Percentiles rank a stretch among this genome's conserved stretches.
Evolutionary conservation across 1,139 yeast genomes (phyloP).

Genomic region (Debaryomyces nepalensis): DNA sequence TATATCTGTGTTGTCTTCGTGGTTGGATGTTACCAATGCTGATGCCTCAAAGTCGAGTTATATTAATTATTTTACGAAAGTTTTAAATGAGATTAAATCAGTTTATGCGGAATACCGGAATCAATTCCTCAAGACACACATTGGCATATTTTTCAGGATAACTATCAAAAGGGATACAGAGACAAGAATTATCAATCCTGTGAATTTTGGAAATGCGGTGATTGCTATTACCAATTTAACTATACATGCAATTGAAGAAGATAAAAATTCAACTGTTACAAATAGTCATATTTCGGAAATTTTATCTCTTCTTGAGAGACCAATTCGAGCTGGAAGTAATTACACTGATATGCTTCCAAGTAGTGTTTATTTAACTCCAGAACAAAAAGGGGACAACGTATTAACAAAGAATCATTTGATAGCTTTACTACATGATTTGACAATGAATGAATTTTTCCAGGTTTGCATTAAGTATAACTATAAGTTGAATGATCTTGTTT

Average conservation of each 20-base stretch:
- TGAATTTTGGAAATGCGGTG: constrained; percentile 65
- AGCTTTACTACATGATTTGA: constrained; percentile 60
- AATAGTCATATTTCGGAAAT: constrained; percentile 59
- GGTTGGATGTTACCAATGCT: constrained; percentile 13
- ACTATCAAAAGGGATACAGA: constrained; percentile 61
- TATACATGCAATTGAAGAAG: constrained; percentile 67
- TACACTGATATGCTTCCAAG: constrained; percentile 47
- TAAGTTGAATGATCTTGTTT: constrained; percentile 63
- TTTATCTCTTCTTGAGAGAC: constrained; percentile 60
- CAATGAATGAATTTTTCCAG: constrained; percentile 65
- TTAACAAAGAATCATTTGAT: constrained; percentile 45
- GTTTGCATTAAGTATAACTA: constrained; percentile 66
- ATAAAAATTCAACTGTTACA: constrained; percentile 56
- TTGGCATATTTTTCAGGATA: constrained; percentile 53
- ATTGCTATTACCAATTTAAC: constrained; percentile 61
- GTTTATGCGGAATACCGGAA: constrained; percentile 20
- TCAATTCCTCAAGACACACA: constrained; percentile 32
- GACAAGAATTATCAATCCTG: constrained; percentile 61
- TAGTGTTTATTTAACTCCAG: constrained; percentile 48
- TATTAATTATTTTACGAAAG: background rate
- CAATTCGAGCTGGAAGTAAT: constrained; percentile 50
- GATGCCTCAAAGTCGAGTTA: constrained; percentile 1
- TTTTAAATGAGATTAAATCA: constrained; percentile 12
- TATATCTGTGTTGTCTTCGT: constrained; percentile 17
- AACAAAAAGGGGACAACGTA: constrained; percentile 26